phyloP scores from a whole-genome alignment of 2,329 filamentous ascomycete species.

The Sarocladium oryzae region DNA sequence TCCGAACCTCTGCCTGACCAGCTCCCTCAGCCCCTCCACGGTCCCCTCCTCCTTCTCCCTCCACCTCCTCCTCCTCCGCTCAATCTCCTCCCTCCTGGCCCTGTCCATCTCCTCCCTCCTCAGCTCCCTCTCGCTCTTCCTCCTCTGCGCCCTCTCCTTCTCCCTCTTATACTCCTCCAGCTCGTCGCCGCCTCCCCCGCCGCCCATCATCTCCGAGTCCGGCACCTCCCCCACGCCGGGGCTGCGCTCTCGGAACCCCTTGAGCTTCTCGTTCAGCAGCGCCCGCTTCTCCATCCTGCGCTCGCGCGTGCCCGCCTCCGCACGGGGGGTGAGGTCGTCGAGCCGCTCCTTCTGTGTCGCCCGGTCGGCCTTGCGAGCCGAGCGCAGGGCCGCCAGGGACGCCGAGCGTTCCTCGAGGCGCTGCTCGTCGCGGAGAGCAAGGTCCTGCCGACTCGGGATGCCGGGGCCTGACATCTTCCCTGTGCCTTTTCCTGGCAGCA shows the following conservation, averaged over 20 bases:
- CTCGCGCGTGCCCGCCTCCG: slow-evolving; percentile 76
- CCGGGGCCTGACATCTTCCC: slow-evolving; percentile 40
- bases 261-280: slow-evolving; percentile 65
- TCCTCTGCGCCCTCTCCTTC: slow-evolving; percentile 58
- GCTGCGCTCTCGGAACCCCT: slow-evolving; percentile 63
- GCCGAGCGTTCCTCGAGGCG: slow-evolving; percentile 41
- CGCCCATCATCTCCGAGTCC: slow-evolving; percentile 76
- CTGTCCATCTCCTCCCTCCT: slow-evolving; percentile 73
- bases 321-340: slow-evolving; percentile 76
- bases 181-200: slow-evolving; percentile 55
- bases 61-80: slow-evolving; percentile 65
- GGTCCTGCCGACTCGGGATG: slow-evolving; percentile 68
- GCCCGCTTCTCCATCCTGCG: slow-evolving; percentile 80
- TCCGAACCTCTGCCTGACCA: slow-evolving; percentile 79
- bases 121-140: slow-evolving; percentile 80
- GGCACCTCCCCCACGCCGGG: slow-evolving; percentile 44
- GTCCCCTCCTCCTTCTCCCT: slow-evolving; percentile 75
- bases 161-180: slow-evolving; percentile 63
- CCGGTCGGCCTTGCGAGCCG: slow-evolving; percentile 58
- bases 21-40: slow-evolving; percentile 69
- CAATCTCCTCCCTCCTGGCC: slow-evolving; percentile 70
- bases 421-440: slow-evolving; percentile 53
- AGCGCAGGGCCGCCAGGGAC: slow-evolving; percentile 50
- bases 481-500: slow-evolving; percentile 19
- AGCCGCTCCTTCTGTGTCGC: slow-evolving; percentile 62